Evolutionary conservation across 2,329 filamentous ascomycete genomes (phyloP).

Genomic region (Xylariales sp.): DNA sequence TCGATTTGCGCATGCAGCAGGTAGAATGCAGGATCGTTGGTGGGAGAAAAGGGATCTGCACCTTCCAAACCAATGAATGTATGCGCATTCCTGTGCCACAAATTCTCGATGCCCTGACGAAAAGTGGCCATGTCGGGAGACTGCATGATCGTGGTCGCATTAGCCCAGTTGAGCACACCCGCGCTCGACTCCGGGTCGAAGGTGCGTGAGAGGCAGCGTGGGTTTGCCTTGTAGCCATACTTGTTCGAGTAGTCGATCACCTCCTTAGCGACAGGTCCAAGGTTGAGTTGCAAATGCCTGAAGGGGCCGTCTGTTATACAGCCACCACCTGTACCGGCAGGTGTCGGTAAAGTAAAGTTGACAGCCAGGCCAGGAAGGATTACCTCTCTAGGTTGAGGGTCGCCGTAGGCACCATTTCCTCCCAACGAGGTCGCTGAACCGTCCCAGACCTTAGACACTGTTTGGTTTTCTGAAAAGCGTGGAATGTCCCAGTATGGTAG

Average conservation of each 20-base stretch:
- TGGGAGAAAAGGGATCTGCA: slow-evolving; percentile 17
- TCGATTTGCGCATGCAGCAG: slow-evolving; percentile 19
- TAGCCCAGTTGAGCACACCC: no score
- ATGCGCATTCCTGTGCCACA: slow-evolving; percentile 17
- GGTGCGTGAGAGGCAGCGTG: slow-evolving; percentile 15
- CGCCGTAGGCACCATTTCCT: slow-evolving; percentile 14
- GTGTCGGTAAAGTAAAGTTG: no score
- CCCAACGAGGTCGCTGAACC: slow-evolving; percentile 15
- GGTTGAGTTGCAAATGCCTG: slow-evolving; percentile 12
- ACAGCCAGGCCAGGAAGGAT: slow-evolving; percentile 8
- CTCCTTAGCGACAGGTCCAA: slow-evolving; percentile 15
- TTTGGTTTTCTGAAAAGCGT: slow-evolving; percentile 15
- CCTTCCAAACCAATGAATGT: slow-evolving; percentile 15
- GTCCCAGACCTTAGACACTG: slow-evolving; percentile 14
- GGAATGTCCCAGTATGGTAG: slow-evolving; percentile 17
- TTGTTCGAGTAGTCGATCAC: slow-evolving; percentile 13
- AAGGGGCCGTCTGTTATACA: slow-evolving; percentile 16
- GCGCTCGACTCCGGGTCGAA: no score
- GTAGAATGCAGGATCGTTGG: slow-evolving; percentile 19
- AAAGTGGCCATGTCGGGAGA: slow-evolving; percentile 3
- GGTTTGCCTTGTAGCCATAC: no score
- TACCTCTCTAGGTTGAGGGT: background rate
- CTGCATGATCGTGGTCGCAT: slow-evolving; percentile 8
- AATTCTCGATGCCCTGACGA: slow-evolving; percentile 11
- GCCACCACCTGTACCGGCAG: slow-evolving; percentile 15